Conservation (phyloP, 208 protist species). For the Acanthamoeba healyi region DNA sequence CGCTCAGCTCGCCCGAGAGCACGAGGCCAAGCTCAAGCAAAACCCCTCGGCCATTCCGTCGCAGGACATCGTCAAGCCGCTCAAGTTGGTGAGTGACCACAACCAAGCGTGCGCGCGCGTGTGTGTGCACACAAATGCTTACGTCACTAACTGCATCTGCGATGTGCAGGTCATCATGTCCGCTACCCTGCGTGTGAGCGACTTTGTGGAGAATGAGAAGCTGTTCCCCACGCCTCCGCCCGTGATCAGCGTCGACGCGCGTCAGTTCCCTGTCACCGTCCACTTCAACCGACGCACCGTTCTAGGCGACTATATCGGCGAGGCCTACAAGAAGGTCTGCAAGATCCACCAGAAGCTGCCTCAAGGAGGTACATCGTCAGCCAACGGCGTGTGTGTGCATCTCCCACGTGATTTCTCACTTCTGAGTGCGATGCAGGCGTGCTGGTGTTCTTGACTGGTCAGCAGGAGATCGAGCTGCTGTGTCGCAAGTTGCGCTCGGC, state of each 20-base stretch:
- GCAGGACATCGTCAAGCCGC: slow-evolving; percentile 35
- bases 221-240: slow-evolving; percentile 97
- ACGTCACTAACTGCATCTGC: no score
- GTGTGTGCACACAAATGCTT: no score
- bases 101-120: background rate
- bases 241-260: slow-evolving; percentile 96
- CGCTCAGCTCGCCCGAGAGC: slow-evolving; percentile 41
- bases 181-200: slow-evolving; percentile 93
- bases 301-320: slow-evolving; percentile 95
- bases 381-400: background rate
- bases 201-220: slow-evolving; percentile 94
- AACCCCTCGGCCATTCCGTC: background rate
- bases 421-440: slow-evolving; percentile 81
- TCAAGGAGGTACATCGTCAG: slow-evolving; percentile 89
- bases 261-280: slow-evolving; percentile 97
- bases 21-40: slow-evolving; percentile 40
- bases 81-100: slow-evolving; percentile 74
- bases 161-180: slow-evolving; percentile 92
- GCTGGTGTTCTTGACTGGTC: slow-evolving; percentile 89
- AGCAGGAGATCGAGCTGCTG: slow-evolving; percentile 88
- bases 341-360: slow-evolving; percentile 98
- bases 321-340: slow-evolving; percentile 95
- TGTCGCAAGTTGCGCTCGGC: slow-evolving; percentile 92
- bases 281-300: slow-evolving; percentile 97
- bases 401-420: no score